Percentiles rank a stretch among this genome's conserved stretches.
These are phyloP conservation scores for Cicer chorassanicum DNA, from an alignment of 306 rosid genomes.

Conservation along the genomic window DNA sequence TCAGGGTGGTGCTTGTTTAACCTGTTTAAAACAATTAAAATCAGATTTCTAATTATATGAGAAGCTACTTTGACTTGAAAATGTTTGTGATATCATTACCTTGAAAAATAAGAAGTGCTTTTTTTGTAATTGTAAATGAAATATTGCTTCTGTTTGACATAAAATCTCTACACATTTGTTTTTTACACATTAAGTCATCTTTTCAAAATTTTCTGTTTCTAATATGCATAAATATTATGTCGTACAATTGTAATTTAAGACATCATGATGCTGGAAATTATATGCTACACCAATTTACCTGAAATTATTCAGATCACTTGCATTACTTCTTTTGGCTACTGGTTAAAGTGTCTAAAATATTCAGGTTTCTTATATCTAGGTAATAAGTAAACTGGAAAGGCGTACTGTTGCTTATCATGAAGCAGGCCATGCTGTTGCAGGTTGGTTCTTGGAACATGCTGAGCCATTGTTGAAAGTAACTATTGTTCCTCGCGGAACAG, in stretches of 20 bases:
- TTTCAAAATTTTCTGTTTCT: not conserved
- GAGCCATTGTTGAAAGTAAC: constrained; percentile 92
- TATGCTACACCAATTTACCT: not conserved
- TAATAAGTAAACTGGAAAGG: constrained; percentile 88
- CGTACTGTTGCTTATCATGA: constrained; percentile 97
- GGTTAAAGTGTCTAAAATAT: constrained; percentile 28
- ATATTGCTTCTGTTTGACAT: not conserved
- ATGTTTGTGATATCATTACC: not conserved
- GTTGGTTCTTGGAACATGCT: constrained; percentile 93
- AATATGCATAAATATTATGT: not conserved
- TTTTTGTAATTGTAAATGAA: not conserved
- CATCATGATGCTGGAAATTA: constrained; percentile 14
- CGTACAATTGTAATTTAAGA: constrained; percentile 1
- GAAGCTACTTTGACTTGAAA: constrained; percentile 1
- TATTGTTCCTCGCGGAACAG: constrained; percentile 96
- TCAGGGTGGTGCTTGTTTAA: not conserved
- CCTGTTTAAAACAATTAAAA: not conserved
- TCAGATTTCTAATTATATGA: not conserved
- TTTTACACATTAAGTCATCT: not conserved
- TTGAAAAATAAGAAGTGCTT: not conserved
- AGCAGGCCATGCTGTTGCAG: constrained; percentile 94
- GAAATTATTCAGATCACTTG: constrained; percentile 9
- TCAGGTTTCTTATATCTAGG: constrained; percentile 57
- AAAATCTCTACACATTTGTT: not conserved
- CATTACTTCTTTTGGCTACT: not conserved